Base-by-base conservation (phyloP, 345 rosid genomes). In the Acer negundo region DNA sequence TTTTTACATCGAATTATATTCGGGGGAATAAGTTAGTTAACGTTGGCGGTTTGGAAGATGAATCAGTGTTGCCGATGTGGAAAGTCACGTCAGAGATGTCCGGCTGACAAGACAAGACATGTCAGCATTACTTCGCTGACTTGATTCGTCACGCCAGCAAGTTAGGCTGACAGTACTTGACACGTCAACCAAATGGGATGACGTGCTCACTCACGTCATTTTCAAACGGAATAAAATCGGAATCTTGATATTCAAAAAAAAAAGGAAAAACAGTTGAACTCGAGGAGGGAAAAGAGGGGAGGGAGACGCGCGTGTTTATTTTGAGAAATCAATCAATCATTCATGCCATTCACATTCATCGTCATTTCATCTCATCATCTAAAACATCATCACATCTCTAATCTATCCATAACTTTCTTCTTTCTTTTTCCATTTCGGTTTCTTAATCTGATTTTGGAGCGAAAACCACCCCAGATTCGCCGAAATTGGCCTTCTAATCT, bases 321-420 rank as follows among this genome's bases (percentile, higher is more conserved):
- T 2, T 26, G 28, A 68, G 78, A n/a, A 67, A 77, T 67, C 56
- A 22, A 62, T 67, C 46, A 67, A 77, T 67, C 56, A 22, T 68
- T 67, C 46, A 22, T 68, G 74, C 40, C 38, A 16, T 40, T n/a
- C 7, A 59, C 11, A 7, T 59, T 20, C 26, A 2, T 59, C 58
- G 2, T 49, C 3, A 15, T 51, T 70, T 22, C 22, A 23, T 23
- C 5, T 64, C 42, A 35, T 56, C 64, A 72, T 55, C 42, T 20
- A 3, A 20, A 24, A 2, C 64, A 2, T 59, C 4, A 59, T 53
- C 58, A 53, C 15, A 28, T 17, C 16, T 69, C 61, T 15, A 53
- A 70, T 19, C 74, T 58, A 46, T 10, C 40, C 1, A 56, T 6
- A 40, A 13, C 47, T 2, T 42, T 16, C 61, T 42, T 16, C 31